Base-by-base conservation (phyloP, 805 yeast genomes). In the Yamadazyma phyllophila region DNA sequence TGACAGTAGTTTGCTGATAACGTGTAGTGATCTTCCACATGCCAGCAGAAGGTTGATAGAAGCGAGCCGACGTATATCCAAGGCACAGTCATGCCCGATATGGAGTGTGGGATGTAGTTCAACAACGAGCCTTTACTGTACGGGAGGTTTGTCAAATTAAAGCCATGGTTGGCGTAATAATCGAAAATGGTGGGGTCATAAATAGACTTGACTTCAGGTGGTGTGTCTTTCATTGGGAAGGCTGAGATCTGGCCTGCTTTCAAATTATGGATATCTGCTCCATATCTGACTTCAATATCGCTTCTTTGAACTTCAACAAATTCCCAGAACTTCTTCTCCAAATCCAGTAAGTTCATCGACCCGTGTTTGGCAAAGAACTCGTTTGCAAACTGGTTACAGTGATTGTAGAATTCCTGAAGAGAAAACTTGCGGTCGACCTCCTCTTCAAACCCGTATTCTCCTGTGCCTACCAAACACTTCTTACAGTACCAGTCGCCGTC, bases 11-110 rank as follows among this genome's bases (percentile, higher is more conserved):
- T 92, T 4, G 95, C 91, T 41, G 96, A 86, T 49, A 88, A 73
- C 0, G 97, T 88, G 60, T 87, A 89, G 60, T 92, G 97, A 63
- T 91, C 98, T 58, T 91, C 98, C 47, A 87, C 85, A 62, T 92
- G 97, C 97, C 97, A 92, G 64, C 98, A 91, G 60, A 92, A 92
- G 1, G 97, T 88, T 2, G 96, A 85, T 56, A 89, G 82, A 41
- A 88, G 73, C 42, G 95, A 88, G 0, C 98, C 98, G 12, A 91
- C 81, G 58, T 91, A 91, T 2, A 90, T 76, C 98, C 98, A 91
- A 0, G 98, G 98, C 14, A 87, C 78, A 0, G 97, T 90, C 89
- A 91, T 91, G 0, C 98, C 98, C 0, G 96, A 84, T 2, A 92
- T 85, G 27, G 80, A 76, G 14, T 80, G 77, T 46, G 79, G 78